Conservation (phyloP, 2,329 filamentous ascomycete genomes). For the Phialophora macrospora region DNA sequence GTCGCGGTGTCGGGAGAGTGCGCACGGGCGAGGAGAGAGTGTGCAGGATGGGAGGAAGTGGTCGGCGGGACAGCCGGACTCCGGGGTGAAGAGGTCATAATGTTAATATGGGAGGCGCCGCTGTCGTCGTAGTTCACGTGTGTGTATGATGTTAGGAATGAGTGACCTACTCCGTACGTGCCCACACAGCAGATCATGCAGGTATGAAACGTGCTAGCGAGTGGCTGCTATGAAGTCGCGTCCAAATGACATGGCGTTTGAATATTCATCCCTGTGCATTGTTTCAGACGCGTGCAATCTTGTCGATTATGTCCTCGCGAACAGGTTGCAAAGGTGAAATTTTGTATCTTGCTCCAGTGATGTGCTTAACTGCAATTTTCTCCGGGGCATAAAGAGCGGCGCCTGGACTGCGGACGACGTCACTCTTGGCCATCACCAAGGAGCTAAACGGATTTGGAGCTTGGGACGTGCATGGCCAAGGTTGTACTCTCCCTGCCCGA, state of each 20-base stretch:
- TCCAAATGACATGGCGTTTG: not conserved
- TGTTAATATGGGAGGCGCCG: not conserved
- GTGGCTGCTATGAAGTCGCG: not conserved
- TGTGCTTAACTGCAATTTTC: not conserved
- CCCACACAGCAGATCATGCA: not conserved
- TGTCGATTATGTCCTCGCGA: not conserved
- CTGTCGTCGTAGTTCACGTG: not conserved
- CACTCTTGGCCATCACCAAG: not conserved
- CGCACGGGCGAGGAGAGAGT: constrained; percentile 73
- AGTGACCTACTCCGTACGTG: not conserved
- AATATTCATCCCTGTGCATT: no score
- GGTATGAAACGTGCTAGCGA: not conserved
- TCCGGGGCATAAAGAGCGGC: not conserved
- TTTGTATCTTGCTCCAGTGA: not conserved
- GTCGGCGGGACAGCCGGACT: not conserved
- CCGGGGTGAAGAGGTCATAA: constrained; percentile 17
- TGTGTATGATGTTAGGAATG: not conserved
- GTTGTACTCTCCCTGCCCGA: no score
- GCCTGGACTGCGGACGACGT: not conserved
- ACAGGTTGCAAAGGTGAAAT: not conserved
- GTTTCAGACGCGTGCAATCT: not conserved
- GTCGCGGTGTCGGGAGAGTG: constrained; percentile 74
- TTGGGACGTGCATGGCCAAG: no score
- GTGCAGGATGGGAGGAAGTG: constrained; percentile 53
- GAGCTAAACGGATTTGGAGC: no score